A percentile compares a stretch with the other conserved stretches of the same genome.
These are phyloP conservation scores for Holtermannia corniformis DNA, from an alignment of 768 basidiomycete species.

Conservation along the genomic window DNA sequence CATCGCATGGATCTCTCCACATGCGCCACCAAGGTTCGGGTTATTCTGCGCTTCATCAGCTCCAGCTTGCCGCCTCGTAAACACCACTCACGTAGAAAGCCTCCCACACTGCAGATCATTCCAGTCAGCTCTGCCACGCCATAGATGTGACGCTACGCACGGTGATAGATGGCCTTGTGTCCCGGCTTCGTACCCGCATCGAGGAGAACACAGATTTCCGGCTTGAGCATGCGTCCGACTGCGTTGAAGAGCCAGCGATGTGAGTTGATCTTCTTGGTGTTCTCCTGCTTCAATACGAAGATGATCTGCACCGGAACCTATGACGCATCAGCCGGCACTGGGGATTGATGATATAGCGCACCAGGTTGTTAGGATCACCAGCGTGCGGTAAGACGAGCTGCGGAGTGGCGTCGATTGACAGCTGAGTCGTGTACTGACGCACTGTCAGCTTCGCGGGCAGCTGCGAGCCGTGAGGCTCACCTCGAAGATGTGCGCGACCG, in stretches of 20 bases:
- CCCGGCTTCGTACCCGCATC: conserved; percentile 97
- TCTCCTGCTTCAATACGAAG: conserved; percentile 82
- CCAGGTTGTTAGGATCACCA: conserved; percentile 82
- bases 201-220: conserved; percentile 82
- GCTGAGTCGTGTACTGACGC: conserved; percentile 82
- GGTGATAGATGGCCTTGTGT: conserved; percentile 74
- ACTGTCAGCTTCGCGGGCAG: background rate
- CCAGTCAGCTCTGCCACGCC: background rate
- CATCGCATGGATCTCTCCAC: conserved; percentile 96
- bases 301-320: conserved; percentile 67
- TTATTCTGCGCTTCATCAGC: conserved; percentile 17
- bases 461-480: conserved; percentile 45
- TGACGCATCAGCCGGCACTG: background rate
- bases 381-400: conserved; percentile 82
- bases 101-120: conserved; percentile 40
- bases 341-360: conserved; percentile 37
- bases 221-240: conserved; percentile 74
- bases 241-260: conserved; percentile 96
- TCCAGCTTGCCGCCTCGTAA: background rate
- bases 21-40: conserved; percentile 52
- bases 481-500: conserved; percentile 92
- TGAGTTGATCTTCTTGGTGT: conserved; percentile 73
- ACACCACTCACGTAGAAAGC: conserved; percentile 36
- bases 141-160: conserved; percentile 59
- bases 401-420: conserved; percentile 83